Base-by-base conservation (phyloP, 1,139 yeast species). In the Williopsis jadinii region DNA sequence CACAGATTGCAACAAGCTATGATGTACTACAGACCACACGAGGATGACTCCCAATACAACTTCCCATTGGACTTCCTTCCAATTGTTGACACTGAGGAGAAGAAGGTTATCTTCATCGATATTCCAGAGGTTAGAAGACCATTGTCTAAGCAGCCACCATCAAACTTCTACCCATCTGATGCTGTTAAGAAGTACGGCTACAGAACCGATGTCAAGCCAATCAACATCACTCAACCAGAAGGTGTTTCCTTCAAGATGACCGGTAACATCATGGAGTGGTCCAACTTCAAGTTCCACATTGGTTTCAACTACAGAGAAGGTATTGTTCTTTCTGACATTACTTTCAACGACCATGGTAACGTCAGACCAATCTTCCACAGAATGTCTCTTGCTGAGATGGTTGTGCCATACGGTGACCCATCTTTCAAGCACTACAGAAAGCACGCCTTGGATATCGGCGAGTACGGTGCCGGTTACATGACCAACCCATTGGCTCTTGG, bases 231-330 rank as follows among this genome's bases (percentile, higher is more conserved):
- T 41, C 94, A 84, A 63, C 94, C 94, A 44, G 80, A 82, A 47
- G 94, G 94, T 44, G 92, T 83, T 42, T 81, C 88, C 9, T 84
- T 84, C 68, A 69, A 71, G 47, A 71, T 83, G 77, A 70, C 70
- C 40, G 88, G 87, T 38, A 73, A 80, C 56, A 71, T 77, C 39
- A 78, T 84, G 72, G 70, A 70, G 48, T 84, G 94, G 94, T 80
- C 84, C 47, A 83, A 83, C 64, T 83, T 77, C 68, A 71, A 73
- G 47, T 71, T 84, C 67, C 92, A 84, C 62, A 70, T 84, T 60
- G 92, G 94, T 32, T 83, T 84, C 74, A 84, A 84, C 68, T 80
- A 82, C 67, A 75, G 94, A 66, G 94, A 84, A 65, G 94, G 94
- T 50, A 80, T 84, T 59, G 92, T 84, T 32, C 71, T 84, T 50